Evolutionary conservation across 768 basidiomycete genomes (phyloP), one percentile per base, ranked within the genome.

Genomic region (Rhizopogon vulgaris): DNA sequence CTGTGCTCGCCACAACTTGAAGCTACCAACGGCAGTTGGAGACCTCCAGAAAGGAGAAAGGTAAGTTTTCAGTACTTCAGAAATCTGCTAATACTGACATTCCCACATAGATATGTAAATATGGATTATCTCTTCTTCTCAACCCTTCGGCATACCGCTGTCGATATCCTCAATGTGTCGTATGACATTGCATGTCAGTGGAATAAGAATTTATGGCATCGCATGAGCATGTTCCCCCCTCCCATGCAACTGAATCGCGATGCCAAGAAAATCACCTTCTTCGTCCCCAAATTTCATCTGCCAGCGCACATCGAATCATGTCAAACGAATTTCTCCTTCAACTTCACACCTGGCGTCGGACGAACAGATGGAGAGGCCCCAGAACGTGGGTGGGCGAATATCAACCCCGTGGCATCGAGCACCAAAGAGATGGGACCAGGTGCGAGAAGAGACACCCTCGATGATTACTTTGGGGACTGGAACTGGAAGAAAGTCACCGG

Each of bases 271-370:
- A 3, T 28, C 15, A 52, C 55, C 4, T 64, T 51, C 34, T 50
- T 63, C 18, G 58, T 75, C 14, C 73, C 71, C 0, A 64, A 65
- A 38, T 71, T 69, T 55, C 74, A 75, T 36, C 56, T 72, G 25
- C 56, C 61, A n/a, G 66, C 56, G 0, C 73, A 75, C 49, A 60
- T 56, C 55, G 0, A 14, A 42, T n/a, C n/a, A 4, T 71, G 70
- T 49, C 64, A 63, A 7, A 47, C 42, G 4, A 49, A 52, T 6
- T 71, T 58, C 52, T 65, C 58, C 15, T 47, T 74, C n/a, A 66
- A 63, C 34, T 65, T 65, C 48, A 47, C 52, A 18, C 30, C 50
- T 2, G 61, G 67, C 8, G 57, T 57, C 12, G 68, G 66, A 6
- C 60, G 63, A 2, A 63, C 59, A 0, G 70, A 72, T 57, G 69